These are phyloP conservation scores for Athelia psychrophila DNA, from an alignment of 1,284 basidiomycete genomes.

Conservation along the genomic window DNA sequence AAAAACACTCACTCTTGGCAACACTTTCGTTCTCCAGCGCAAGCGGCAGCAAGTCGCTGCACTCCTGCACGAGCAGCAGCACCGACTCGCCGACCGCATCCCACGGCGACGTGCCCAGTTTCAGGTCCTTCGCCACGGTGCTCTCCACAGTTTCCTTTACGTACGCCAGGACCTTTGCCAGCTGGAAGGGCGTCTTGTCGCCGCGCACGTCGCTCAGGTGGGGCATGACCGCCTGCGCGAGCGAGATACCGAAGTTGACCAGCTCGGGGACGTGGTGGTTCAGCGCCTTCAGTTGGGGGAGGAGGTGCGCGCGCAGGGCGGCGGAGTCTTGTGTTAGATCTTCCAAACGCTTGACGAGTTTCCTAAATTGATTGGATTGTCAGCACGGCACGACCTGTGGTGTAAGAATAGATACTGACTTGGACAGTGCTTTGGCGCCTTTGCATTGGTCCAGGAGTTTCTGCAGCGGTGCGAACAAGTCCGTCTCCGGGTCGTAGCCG, in stretches of 20 bases:
- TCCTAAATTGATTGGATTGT: slow-evolving; percentile 44
- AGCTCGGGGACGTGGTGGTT: slow-evolving; percentile 76
- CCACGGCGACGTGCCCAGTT: slow-evolving; percentile 69
- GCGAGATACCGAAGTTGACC: slow-evolving; percentile 85
- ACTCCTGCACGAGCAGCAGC: slow-evolving; percentile 67
- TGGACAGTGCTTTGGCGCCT: slow-evolving; percentile 77
- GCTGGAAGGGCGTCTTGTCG: slow-evolving; percentile 74
- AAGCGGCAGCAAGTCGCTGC: slow-evolving; percentile 65
- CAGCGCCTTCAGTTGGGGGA: slow-evolving; percentile 70
- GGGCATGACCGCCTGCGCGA: slow-evolving; percentile 84
- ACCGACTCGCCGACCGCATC: slow-evolving; percentile 73
- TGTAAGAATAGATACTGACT: slow-evolving; percentile 43
- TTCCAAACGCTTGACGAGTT: slow-evolving; percentile 81
- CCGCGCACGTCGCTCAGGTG: slow-evolving; percentile 75
- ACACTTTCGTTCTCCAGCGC: slow-evolving; percentile 78
- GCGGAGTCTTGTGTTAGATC: slow-evolving; percentile 71
- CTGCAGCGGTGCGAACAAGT: slow-evolving; percentile 80
- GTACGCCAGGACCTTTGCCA: slow-evolving; percentile 68
- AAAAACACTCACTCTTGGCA: slow-evolving; percentile 54
- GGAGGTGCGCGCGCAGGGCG: slow-evolving; percentile 69
- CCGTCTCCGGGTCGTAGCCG: slow-evolving; percentile 67
- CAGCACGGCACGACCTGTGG: slow-evolving; percentile 2
- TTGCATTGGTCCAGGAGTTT: slow-evolving; percentile 79
- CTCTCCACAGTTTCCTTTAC: slow-evolving; percentile 71
- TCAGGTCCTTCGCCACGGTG: slow-evolving; percentile 68